Percentiles rank a stretch among this genome's conserved stretches.
Evolutionary conservation across 768 basidiomycete species (phyloP).

Genomic region (Tricholoma terreum): DNA sequence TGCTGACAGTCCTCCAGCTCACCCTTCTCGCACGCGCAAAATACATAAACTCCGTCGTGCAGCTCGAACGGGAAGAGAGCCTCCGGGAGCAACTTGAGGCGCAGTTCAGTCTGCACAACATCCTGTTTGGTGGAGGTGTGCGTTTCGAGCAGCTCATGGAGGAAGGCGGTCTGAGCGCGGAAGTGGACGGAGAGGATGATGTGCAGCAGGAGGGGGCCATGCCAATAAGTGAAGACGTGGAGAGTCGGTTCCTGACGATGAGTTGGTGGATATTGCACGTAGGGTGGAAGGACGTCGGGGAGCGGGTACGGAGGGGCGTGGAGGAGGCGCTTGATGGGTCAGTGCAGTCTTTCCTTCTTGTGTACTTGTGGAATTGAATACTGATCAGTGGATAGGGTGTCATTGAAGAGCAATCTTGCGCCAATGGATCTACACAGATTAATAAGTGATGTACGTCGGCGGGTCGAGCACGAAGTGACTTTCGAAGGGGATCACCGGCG

Average conservation of each 20-base stretch:
- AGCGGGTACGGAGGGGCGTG: slow-evolving; percentile 68
- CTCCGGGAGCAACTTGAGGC: slow-evolving; percentile 43
- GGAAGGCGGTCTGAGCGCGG: slow-evolving; percentile 18
- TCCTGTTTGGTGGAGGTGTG: slow-evolving; percentile 29
- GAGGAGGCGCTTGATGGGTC: slow-evolving; percentile 85
- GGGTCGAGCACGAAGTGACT: slow-evolving; percentile 70
- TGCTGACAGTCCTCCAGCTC: slow-evolving; percentile 87
- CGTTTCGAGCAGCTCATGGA: slow-evolving; percentile 22
- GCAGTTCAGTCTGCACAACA: slow-evolving; percentile 36
- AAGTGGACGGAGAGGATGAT: slow-evolving; percentile 19
- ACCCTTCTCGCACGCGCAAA: slow-evolving; percentile 78
- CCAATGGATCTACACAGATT: slow-evolving; percentile 65
- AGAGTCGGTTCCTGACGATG: slow-evolving; percentile 78
- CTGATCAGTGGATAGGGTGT: slow-evolving; percentile 53
- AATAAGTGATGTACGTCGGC: slow-evolving; percentile 67
- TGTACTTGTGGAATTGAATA: background rate
- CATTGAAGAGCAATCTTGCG: slow-evolving; percentile 74
- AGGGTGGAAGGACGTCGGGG: slow-evolving; percentile 84
- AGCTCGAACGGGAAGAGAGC: slow-evolving; percentile 59
- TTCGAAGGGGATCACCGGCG: slow-evolving; percentile 57
- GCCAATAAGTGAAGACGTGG: slow-evolving; percentile 58
- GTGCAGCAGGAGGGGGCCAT: slow-evolving; percentile 23
- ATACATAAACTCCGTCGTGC: slow-evolving; percentile 68
- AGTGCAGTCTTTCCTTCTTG: slow-evolving; percentile 23
- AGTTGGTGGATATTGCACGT: slow-evolving; percentile 94